These are phyloP conservation scores for Mycosphaerella sp. DNA, from an alignment of 2,329 filamentous ascomycete genomes.

Conservation along the genomic window DNA sequence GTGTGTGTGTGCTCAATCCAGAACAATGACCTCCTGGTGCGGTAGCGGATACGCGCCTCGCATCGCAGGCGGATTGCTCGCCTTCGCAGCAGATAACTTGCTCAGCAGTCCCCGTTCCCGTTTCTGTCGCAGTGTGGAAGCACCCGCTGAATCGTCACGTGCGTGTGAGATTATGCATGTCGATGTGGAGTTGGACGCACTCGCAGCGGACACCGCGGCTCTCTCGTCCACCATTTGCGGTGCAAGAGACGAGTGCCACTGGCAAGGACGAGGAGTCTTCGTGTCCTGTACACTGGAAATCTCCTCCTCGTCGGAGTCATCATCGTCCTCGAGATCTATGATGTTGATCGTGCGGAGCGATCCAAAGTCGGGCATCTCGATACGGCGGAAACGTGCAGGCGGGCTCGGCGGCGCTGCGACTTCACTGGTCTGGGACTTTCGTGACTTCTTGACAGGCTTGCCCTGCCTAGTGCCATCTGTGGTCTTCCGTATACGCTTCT, in stretches of 20 bases:
- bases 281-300: too few species aligned
- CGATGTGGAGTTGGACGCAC: not conserved
- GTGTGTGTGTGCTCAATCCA: constrained; percentile 13
- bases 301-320: constrained; percentile 1
- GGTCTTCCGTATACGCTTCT: constrained; percentile 1
- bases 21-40: constrained; percentile 13
- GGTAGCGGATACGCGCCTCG: not conserved
- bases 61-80: not conserved
- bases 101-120: constrained; percentile 4
- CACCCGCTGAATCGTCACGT: not conserved
- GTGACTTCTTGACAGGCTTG: not conserved
- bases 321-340: constrained; percentile 8
- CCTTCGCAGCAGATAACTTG: not conserved
- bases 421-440: not conserved
- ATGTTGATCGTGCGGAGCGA: not conserved
- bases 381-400: constrained; percentile 3
- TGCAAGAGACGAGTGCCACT: not conserved
- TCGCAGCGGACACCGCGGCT: not conserved
- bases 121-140: constrained; percentile 3
- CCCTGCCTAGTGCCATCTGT: not conserved
- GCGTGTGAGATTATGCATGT: not conserved
- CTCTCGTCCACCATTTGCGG: not conserved
- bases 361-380: constrained; percentile 9
- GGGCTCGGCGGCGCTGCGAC: not conserved
- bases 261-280: not conserved